Base-by-base conservation (phyloP, 2,329 filamentous ascomycete genomes). In the Simplicillium aogashimaense region DNA sequence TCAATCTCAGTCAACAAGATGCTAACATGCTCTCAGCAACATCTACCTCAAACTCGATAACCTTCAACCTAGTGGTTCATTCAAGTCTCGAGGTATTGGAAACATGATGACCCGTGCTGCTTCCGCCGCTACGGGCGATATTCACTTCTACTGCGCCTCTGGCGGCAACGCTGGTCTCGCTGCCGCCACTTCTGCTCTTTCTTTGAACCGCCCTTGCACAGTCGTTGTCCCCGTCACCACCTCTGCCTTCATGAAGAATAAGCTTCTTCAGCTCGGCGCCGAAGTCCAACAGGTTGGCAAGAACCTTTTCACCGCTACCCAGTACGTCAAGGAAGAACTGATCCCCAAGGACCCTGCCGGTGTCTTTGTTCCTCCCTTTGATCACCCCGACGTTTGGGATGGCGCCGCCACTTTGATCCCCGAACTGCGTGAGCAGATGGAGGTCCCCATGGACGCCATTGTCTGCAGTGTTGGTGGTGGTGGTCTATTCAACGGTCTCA, bases 101-200 rank as follows among this genome's bases (percentile, higher is more conserved):
- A 76, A 84, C 58, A 72, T 84, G 55, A 80, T 87, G 54, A 62
- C 65, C 42, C 54, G 54, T 39, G 58, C 61, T 41, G 53, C 59
- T 47, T 50, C 64, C 45, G 43, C 48, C 4, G 45, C 52, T 41
- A 51, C 51, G 2, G 51, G 55, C 16, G 48, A 57, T 6, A 63
- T 70, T 2, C 83, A 85, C 65, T 90, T 92, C 70, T 92, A 86
- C 65, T 83, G 76, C 53, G 83, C 81, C 11, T 85, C 78, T 3
- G 86, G 85, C 43, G 87, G 87, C 42, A 94, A 94, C 55, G 87
- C 87, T 2, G 87, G 87, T 2, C 75, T 94, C 4, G 87, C 86
- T 1, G 86, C 83, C 52, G 84, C 86, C 13, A 80, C 78, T 36
- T 83, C 86, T 1, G 83, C 86, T 11, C 65, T 67, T 17, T 67